Evolutionary conservation across 208 protist species (phyloP), one percentile per base, ranked within the genome.

Genomic region (Crithidia brevicula): DNA sequence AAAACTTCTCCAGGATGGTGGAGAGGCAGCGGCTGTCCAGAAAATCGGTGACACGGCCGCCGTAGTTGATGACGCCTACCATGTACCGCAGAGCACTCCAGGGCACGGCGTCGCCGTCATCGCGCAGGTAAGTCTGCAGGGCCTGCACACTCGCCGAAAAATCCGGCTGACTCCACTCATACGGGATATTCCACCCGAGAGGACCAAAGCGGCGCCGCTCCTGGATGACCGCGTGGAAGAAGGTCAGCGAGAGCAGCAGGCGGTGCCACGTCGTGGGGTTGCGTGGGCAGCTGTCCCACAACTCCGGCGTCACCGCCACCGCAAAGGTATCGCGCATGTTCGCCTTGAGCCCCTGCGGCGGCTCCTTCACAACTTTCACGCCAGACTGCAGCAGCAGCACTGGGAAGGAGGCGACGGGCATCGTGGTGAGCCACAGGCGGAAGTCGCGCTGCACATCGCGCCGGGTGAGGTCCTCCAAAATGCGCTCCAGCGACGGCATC

Each of bases 311-410:
- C 49, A 96, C 74, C 18, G 88, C 77, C 20, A 74, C 67, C 13
- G 80, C 50, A 75, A 98, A 94, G 28, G 87, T 91, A 53, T 96
- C 85, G 31, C 87, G 83, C 62, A 99, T 85, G 79, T 98, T 98
- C 18, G 93, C 92, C 76, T 97, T 97, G 27, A 99, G 62, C 34
- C 97, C 97, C 68, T 96, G 97, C 27, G 98, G 98, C 10, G 98
- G 96, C 78, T 99, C 98, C 79, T 98, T 98, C 25, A 98, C 97
- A 53, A 99, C 81, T 83, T 99, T 99, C 67, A 98, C 87, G 69
- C 96, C 93, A 43, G 88, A 93, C 78, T 98, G 96, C 46, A 99
- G 88, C 27, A 99, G 87, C 61, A 96, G 72, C 45, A 97, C 90
- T 3, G 98, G 98, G 82, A 99, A 99, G 53, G 60, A 72, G 1